Conservation (phyloP, 345 rosid species). For the Pistacia atlantica region DNA sequence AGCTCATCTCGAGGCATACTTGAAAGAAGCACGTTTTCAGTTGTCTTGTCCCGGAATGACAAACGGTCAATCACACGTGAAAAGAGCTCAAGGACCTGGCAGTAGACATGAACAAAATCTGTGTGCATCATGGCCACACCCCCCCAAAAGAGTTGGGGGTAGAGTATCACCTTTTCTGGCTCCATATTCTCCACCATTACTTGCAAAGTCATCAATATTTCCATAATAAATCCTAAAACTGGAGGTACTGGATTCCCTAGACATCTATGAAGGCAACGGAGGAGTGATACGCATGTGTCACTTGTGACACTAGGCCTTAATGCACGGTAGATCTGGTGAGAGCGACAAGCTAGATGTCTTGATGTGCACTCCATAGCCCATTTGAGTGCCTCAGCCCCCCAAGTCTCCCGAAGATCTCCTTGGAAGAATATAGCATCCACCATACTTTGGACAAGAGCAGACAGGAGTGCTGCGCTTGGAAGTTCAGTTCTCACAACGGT, state of each 20-base stretch:
- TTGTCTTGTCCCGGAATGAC: slow-evolving; percentile 88
- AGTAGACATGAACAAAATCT: slow-evolving; percentile 94
- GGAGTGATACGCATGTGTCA: slow-evolving; percentile 90
- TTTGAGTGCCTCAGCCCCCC: slow-evolving; percentile 97
- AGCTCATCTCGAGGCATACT: slow-evolving; percentile 98
- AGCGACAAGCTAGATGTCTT: slow-evolving; percentile 98
- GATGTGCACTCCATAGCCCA: slow-evolving; percentile 99
- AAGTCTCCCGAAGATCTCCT: slow-evolving; percentile 98
- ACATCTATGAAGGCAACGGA: slow-evolving; percentile 96
- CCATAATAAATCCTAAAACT: slow-evolving; percentile 95
- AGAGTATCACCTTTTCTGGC: slow-evolving; percentile 95
- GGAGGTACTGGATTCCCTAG: slow-evolving; percentile 94
- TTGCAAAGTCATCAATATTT: slow-evolving; percentile 87
- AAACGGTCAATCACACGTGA: slow-evolving; percentile 85
- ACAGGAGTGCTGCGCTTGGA: slow-evolving; percentile 94
- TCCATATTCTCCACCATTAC: slow-evolving; percentile 99
- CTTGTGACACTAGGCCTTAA: slow-evolving; percentile 89
- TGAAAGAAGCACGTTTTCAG: slow-evolving; percentile 94
- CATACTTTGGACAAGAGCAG: slow-evolving; percentile 98
- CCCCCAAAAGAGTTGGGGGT: slow-evolving; percentile 99
- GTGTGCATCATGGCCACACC: slow-evolving; percentile 99
- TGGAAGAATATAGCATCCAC: slow-evolving; percentile 99
- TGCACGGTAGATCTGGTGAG: slow-evolving; percentile 98
- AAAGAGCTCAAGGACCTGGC: slow-evolving; percentile 98
- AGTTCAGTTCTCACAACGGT: slow-evolving; percentile 81